phyloP scores from a whole-genome alignment of 2,329 filamentous ascomycete species.

The Fusarium camptoceras region DNA sequence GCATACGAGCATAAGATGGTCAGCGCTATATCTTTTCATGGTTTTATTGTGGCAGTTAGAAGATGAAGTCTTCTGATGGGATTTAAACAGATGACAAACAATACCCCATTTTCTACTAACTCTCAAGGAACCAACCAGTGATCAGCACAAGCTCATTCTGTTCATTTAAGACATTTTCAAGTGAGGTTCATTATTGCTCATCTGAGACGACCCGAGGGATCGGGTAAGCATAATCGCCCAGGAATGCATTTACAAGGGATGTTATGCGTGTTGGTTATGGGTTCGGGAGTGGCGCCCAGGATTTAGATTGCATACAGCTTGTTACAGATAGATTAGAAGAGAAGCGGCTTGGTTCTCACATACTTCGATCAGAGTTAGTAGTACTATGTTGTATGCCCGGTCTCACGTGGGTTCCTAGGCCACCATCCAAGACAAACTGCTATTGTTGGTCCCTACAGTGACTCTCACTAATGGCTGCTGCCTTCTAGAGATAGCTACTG shows the following conservation, averaged over 20 bases:
- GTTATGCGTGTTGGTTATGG: neutral
- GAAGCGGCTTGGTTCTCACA: neutral
- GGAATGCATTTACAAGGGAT: slow-evolving; percentile 16
- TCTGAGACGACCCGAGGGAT: neutral
- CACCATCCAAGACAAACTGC: neutral
- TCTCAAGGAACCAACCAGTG: neutral
- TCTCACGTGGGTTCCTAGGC: neutral
- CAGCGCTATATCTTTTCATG: neutral
- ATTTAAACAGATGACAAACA: neutral
- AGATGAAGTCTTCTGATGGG: neutral
- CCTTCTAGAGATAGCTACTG: neutral
- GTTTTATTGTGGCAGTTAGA: neutral
- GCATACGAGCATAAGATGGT: slow-evolving; percentile 5
- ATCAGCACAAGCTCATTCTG: neutral
- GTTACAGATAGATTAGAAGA: neutral
- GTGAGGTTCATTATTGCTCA: neutral
- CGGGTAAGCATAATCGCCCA: slow-evolving; percentile 3
- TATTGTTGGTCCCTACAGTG: neutral
- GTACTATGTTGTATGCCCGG: neutral
- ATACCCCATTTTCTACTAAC: neutral
- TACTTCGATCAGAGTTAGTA: neutral
- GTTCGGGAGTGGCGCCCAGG: slow-evolving; percentile 5
- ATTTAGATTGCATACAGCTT: neutral
- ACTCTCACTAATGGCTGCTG: neutral
- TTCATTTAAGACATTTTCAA: neutral